Conservation (phyloP, 148 eudicot genomes). For the Selenicereus undatus region DNA sequence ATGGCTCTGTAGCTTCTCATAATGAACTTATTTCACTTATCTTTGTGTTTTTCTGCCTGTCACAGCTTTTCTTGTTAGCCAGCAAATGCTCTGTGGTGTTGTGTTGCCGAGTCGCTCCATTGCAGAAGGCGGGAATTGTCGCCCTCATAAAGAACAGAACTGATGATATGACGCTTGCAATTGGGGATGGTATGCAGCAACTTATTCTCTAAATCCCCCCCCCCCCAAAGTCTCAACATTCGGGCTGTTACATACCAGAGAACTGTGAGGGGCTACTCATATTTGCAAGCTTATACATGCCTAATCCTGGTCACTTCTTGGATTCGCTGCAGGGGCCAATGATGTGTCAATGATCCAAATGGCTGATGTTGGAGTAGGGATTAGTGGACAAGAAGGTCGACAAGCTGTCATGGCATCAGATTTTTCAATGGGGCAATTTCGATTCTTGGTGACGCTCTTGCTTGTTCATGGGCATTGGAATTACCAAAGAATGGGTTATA, state of each 20-base stretch:
- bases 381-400: conserved; percentile 98
- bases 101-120: conserved; percentile 98
- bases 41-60: conserved; percentile 15
- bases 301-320: not conserved
- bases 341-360: conserved; percentile 99
- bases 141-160: conserved; percentile 86
- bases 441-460: conserved; percentile 86
- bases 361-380: conserved; percentile 99
- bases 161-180: conserved; percentile 92
- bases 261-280: not conserved
- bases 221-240: not conserved
- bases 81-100: conserved; percentile 78
- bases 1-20: not conserved
- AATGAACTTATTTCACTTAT: not conserved
- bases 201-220: not conserved
- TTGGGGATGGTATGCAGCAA: conserved; percentile 78
- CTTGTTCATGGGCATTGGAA: conserved; percentile 99
- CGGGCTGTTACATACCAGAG: not conserved
- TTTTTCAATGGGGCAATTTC: conserved; percentile 97
- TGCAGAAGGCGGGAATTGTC: conserved; percentile 98
- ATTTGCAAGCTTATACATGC: not conserved
- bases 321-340: conserved; percentile 69
- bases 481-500: conserved; percentile 95
- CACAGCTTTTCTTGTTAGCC: conserved; percentile 81
- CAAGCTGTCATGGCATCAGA: conserved; percentile 99